These are phyloP conservation scores for Xylariaceae sp. DNA, from an alignment of 2,329 filamentous ascomycete species.

Conservation along the genomic window DNA sequence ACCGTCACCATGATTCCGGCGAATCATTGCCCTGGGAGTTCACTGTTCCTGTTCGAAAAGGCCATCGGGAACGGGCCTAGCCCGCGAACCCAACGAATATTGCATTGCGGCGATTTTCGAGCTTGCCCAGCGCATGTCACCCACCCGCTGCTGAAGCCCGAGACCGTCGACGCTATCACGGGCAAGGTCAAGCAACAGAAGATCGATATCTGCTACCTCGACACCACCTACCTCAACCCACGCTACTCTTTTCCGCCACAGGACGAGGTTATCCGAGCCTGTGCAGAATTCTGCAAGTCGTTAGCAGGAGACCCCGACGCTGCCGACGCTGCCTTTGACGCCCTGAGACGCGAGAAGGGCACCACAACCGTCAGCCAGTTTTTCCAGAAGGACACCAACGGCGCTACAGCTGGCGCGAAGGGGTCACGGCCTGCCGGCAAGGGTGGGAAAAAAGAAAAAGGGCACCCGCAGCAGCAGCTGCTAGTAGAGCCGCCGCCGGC, in stretches of 20 bases:
- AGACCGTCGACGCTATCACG: constrained; percentile 60
- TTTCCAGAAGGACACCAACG: constrained; percentile 33
- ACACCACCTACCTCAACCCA: constrained; percentile 94
- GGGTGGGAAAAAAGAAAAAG: constrained; percentile 18
- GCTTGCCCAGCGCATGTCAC: constrained; percentile 78
- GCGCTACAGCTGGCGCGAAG: constrained; percentile 5
- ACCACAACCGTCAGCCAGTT: constrained; percentile 45
- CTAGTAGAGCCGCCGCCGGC: constrained; percentile 11
- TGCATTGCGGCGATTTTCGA: constrained; percentile 94
- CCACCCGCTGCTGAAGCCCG: constrained; percentile 74
- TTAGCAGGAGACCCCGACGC: constrained; percentile 57
- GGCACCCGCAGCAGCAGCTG: constrained; percentile 13
- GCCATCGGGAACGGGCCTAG: constrained; percentile 51
- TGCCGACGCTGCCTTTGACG: constrained; percentile 40
- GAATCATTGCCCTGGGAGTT: constrained; percentile 94
- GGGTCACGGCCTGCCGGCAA: constrained; percentile 20
- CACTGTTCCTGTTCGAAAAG: constrained; percentile 89
- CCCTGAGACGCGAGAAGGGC: constrained; percentile 32
- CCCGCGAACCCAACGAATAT: constrained; percentile 63
- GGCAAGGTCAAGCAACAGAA: constrained; percentile 72
- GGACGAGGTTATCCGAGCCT: constrained; percentile 77
- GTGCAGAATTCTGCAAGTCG: constrained; percentile 78
- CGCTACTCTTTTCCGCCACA: constrained; percentile 92
- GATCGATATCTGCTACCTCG: constrained; percentile 92
- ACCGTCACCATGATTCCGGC: constrained; percentile 90